phyloP scores from a whole-genome alignment of 495 filamentous ascomycete species.

The Penicillium bialowiezense region DNA sequence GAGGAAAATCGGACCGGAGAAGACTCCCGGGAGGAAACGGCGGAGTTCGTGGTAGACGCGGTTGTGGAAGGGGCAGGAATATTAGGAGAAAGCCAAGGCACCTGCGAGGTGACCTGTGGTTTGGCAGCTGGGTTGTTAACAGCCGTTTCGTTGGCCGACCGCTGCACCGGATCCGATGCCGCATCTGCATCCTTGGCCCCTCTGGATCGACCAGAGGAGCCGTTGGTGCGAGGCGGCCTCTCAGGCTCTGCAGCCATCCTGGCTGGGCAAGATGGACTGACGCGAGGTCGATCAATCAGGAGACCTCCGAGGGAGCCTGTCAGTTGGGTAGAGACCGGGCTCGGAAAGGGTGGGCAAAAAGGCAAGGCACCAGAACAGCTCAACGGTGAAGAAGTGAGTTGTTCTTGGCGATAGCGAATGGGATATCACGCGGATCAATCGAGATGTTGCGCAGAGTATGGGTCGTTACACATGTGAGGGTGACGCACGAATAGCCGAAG shows the following conservation, averaged over 20 bases:
- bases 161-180: constrained; percentile 22
- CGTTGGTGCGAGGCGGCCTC: constrained; percentile 41
- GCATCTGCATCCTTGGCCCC: constrained; percentile 29
- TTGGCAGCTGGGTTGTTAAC: constrained; percentile 32
- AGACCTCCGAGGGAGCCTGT: constrained; percentile 37
- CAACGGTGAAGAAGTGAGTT: constrained; percentile 21
- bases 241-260: constrained; percentile 45
- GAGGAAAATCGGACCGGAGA: constrained; percentile 44
- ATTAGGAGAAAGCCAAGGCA: constrained; percentile 37
- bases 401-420: constrained; percentile 18
- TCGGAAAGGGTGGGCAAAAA: constrained; percentile 21
- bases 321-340: constrained; percentile 29
- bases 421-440: constrained; percentile 11
- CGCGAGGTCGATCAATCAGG: constrained; percentile 40
- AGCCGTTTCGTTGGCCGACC: constrained; percentile 32
- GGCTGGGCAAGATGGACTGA: constrained; percentile 32
- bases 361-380: constrained; percentile 25
- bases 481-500: constrained; percentile 37
- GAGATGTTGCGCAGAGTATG: constrained; percentile 33
- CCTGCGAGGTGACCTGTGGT: constrained; percentile 33
- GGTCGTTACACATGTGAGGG: constrained; percentile 35
- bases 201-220: constrained; percentile 33
- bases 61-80: constrained; percentile 31
- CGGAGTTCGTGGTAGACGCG: constrained; percentile 40
- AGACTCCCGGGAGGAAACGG: constrained; percentile 48